Base-by-base conservation (phyloP, 2,329 filamentous ascomycete species). In the Chaetothyriales sp. region DNA sequence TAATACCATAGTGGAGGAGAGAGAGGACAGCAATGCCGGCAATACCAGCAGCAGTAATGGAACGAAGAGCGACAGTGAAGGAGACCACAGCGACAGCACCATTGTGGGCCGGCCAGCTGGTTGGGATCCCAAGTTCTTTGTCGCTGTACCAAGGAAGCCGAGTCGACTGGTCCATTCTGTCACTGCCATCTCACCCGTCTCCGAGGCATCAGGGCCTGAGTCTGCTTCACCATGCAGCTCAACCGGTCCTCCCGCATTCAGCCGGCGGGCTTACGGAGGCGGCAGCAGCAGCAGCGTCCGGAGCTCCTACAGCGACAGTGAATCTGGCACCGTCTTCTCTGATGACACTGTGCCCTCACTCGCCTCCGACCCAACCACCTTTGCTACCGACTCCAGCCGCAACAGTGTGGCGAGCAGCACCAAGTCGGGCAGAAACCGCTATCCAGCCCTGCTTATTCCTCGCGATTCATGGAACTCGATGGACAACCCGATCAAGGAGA, bases 291-390 rank as follows among this genome's bases (percentile, higher is more conserved):
- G 75, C 82, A 86, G 57, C 90, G 90, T 60, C 86, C 94, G 66
- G 86, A 93, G 60, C 71, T 95, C 47, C 6, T 95, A 95, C 66
- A 85, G 92, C 66, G 76, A 86, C 43, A 88, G 86, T 15, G 87
- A 93, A 58, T 80, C 87, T 50, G 87, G 94, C 59, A 74, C 78
- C 7, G 73, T 78, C 68, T 61, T 68, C 64, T 64, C 68, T 60
- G 64, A 68, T 59, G 55, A 71, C 53, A 70, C 66, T 49, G 68
- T 66, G 43, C 56, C 57, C n/a, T 59, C 60, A 61, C 71, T 61
- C 62, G 75, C 64, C 62, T 74, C 68, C 63, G 73, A 62, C 67
- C 77, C 64, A 61, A 74, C 66, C 20, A 73, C 68, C 62, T 70
- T 72, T 60, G 63, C 66, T 18, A 67, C 69, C 18, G 68, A 65